Evolutionary conservation across 129 eudicot species (phyloP).

Genomic region (Oenanthe sinensis): DNA sequence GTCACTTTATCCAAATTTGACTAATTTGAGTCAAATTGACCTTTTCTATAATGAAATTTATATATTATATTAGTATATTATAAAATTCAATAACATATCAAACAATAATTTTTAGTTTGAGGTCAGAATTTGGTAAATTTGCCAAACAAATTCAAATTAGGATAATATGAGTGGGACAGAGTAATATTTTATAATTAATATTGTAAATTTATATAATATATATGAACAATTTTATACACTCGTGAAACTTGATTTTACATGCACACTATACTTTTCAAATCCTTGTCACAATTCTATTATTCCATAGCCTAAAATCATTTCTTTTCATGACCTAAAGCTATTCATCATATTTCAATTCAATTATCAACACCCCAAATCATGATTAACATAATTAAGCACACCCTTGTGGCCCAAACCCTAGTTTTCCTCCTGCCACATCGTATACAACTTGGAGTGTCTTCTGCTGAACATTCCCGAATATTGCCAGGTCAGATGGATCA

Average conservation of each 20-base stretch:
- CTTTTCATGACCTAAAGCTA: neutral
- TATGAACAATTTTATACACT: neutral
- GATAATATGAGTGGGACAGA: too few species aligned
- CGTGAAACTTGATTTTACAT: neutral
- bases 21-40: too few species aligned
- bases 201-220: neutral
- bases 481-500: slow-evolving; percentile 34
- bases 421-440: slow-evolving; percentile 67
- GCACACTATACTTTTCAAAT: slow-evolving; percentile 5
- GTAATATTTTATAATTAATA: neutral
- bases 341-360: neutral
- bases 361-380: neutral
- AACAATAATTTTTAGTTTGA: too few species aligned
- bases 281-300: neutral
- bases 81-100: too few species aligned
- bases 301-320: slow-evolving; percentile 11
- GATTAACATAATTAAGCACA: slow-evolving; percentile 30
- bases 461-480: slow-evolving; percentile 76
- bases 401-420: slow-evolving; percentile 69
- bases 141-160: too few species aligned
- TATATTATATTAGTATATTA: too few species aligned
- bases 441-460: slow-evolving; percentile 59
- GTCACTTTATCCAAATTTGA: too few species aligned
- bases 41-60: too few species aligned
- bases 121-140: too few species aligned